A percentile compares a stretch with the other conserved stretches of the same genome.
These are phyloP conservation scores for Datura wrightii DNA, from an alignment of 257 asterid species.

Conservation along the genomic window DNA sequence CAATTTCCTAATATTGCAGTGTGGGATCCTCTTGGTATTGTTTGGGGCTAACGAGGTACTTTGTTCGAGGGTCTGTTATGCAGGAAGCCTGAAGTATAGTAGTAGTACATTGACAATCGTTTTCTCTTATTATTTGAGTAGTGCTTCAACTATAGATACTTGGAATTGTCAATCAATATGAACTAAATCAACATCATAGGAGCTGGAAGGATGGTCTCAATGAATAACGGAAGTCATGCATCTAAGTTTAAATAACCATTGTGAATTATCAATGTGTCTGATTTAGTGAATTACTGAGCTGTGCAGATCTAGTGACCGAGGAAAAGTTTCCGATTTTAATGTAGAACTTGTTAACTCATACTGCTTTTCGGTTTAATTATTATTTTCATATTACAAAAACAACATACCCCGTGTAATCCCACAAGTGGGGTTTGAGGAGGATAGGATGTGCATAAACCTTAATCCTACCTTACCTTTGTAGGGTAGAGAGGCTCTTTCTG, in stretches of 20 bases:
- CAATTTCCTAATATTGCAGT: slow-evolving; percentile 5
- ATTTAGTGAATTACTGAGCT: background rate
- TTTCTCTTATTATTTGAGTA: background rate
- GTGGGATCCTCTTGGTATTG: background rate
- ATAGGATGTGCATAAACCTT: too few species aligned
- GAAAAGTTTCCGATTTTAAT: background rate
- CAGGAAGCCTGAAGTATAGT: background rate
- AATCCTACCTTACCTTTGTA: too few species aligned
- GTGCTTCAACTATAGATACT: background rate
- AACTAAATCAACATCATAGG: background rate
- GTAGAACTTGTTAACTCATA: background rate
- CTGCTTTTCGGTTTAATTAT: background rate
- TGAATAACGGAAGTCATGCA: slow-evolving; percentile 21
- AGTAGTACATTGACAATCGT: background rate
- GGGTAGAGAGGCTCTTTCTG: too few species aligned
- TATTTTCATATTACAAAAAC: background rate
- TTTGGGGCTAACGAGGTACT: background rate
- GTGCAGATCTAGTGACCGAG: background rate
- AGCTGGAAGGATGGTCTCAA: background rate
- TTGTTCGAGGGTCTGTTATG: slow-evolving; percentile 8
- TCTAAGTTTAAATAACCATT: background rate
- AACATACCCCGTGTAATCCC: too few species aligned
- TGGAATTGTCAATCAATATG: background rate
- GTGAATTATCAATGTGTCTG: background rate
- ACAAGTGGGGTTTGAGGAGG: too few species aligned